Evolutionary conservation across 495 filamentous ascomycete species (phyloP).

Genomic region (Aspergillus sclerotioniger): DNA sequence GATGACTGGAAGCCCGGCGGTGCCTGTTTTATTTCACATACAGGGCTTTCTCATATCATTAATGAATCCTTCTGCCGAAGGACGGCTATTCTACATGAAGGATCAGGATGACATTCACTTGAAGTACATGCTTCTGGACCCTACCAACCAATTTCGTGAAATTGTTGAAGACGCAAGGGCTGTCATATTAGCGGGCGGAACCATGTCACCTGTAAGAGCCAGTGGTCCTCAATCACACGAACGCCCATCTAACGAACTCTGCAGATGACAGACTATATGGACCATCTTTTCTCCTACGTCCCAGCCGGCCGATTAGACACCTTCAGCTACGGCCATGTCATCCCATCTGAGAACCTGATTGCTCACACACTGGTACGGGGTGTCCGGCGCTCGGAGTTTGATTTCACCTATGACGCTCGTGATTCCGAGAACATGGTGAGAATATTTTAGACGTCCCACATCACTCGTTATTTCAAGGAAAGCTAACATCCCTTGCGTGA

Average conservation of each 20-base stretch:
- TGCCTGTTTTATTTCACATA: slow-evolving; percentile 78
- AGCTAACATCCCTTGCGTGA: not conserved
- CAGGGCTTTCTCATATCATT: slow-evolving; percentile 79
- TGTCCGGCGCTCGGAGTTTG: slow-evolving; percentile 60
- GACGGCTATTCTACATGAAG: slow-evolving; percentile 77
- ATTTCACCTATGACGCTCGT: slow-evolving; percentile 83
- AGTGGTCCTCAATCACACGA: not conserved
- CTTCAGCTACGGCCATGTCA: slow-evolving; percentile 92
- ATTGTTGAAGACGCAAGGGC: slow-evolving; percentile 84
- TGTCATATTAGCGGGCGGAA: slow-evolving; percentile 90
- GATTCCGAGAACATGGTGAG: slow-evolving; percentile 54
- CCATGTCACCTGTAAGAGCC: slow-evolving; percentile 78
- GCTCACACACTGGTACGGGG: slow-evolving; percentile 63
- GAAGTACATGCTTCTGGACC: slow-evolving; percentile 91
- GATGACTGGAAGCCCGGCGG: slow-evolving; percentile 38
- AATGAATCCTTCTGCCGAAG: slow-evolving; percentile 86
- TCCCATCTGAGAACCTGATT: slow-evolving; percentile 75
- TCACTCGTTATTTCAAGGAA: not conserved
- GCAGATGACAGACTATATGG: slow-evolving; percentile 79
- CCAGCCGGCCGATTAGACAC: slow-evolving; percentile 63
- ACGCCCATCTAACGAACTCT: slow-evolving; percentile 7
- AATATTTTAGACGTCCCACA: not conserved
- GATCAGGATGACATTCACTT: slow-evolving; percentile 56
- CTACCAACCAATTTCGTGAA: slow-evolving; percentile 84
- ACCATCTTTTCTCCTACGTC: slow-evolving; percentile 80